These are phyloP conservation scores for Exutisphaerella laricina DNA, from an alignment of 2,329 filamentous ascomycete species.

Conservation along the genomic window DNA sequence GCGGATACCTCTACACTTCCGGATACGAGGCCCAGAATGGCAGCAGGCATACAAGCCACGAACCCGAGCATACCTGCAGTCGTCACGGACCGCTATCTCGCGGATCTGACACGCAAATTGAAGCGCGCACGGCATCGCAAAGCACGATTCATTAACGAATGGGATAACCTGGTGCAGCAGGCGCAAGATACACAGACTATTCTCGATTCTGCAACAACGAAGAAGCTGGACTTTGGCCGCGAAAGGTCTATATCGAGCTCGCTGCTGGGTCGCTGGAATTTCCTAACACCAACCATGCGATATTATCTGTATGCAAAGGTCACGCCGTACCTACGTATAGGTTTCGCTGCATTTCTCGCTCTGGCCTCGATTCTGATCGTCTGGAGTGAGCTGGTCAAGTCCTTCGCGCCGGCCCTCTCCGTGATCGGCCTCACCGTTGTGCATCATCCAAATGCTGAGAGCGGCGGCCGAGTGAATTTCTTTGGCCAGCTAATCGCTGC, in stretches of 20 bases:
- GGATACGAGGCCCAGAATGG: constrained; percentile 48
- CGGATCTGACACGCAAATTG: constrained; percentile 77
- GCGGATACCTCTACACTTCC: constrained; percentile 68
- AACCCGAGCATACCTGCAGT: constrained; percentile 56
- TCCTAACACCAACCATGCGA: constrained; percentile 75
- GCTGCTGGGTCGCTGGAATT: constrained; percentile 49
- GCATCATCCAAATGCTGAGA: too few relatives aligned
- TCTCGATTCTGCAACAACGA: constrained; percentile 74
- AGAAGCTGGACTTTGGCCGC: constrained; percentile 69
- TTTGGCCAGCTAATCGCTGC: constrained; percentile 79
- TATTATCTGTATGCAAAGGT: constrained; percentile 71
- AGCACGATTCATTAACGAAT: constrained; percentile 76
- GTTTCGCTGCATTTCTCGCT: constrained; percentile 61
- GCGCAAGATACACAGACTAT: constrained; percentile 74
- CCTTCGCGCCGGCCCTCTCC: constrained; percentile 70
- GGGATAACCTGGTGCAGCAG: constrained; percentile 70
- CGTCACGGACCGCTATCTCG: constrained; percentile 88
- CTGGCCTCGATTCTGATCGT: constrained; percentile 76
- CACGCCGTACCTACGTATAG: constrained; percentile 62
- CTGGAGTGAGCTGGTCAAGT: constrained; percentile 90
- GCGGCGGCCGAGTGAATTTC: constrained; percentile 74
- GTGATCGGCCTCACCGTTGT: constrained; percentile 62
- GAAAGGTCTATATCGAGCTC: constrained; percentile 9
- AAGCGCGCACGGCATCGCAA: constrained; percentile 77
- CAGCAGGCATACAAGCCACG: constrained; percentile 32